A percentile compares a stretch with the other conserved stretches of the same genome.
These are phyloP conservation scores for Neospermospora avenae DNA, from an alignment of 2,329 filamentous ascomycete species.

Conservation along the genomic window DNA sequence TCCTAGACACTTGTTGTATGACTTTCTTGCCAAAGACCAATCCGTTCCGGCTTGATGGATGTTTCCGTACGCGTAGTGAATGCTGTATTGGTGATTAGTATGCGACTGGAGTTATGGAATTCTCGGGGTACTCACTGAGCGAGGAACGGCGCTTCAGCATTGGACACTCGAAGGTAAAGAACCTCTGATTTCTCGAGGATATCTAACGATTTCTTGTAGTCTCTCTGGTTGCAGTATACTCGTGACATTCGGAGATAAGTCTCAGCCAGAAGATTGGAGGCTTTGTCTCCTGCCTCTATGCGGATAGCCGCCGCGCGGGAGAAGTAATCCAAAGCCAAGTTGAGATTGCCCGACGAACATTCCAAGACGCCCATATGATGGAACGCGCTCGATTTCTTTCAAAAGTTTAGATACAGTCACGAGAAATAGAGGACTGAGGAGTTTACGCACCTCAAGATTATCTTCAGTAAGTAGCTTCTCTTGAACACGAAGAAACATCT, in stretches of 20 bases:
- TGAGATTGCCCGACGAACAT: conserved; percentile 10
- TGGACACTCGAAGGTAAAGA: conserved; percentile 13
- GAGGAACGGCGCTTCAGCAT: conserved; percentile 18
- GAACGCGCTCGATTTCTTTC: conserved; percentile 1
- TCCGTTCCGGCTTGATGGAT: conserved; percentile 17
- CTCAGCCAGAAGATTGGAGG: conserved; percentile 17
- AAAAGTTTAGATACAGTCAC: not conserved
- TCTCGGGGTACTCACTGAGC: conserved; percentile 11
- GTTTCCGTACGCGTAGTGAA: conserved; percentile 24
- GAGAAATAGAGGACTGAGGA: too few relatives aligned
- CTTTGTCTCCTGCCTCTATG: conserved; percentile 9
- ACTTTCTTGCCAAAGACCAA: conserved; percentile 2
- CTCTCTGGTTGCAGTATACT: not conserved
- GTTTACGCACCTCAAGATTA: conserved; percentile 12
- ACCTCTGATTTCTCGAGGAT: conserved; percentile 7
- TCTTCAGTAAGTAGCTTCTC: conserved; percentile 7
- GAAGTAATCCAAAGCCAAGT: conserved; percentile 20
- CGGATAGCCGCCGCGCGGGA: conserved; percentile 18
- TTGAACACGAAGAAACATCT: conserved; percentile 13
- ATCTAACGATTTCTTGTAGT: not conserved
- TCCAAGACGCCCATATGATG: conserved; percentile 28
- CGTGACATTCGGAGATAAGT: conserved; percentile 20
- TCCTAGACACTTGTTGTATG: conserved; percentile 12
- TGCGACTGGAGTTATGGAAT: too few relatives aligned
- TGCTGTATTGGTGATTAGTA: not conserved